These are phyloP conservation scores for Aspergillus transmontanensis DNA, from an alignment of 2,329 filamentous ascomycete genomes.

Conservation along the genomic window DNA sequence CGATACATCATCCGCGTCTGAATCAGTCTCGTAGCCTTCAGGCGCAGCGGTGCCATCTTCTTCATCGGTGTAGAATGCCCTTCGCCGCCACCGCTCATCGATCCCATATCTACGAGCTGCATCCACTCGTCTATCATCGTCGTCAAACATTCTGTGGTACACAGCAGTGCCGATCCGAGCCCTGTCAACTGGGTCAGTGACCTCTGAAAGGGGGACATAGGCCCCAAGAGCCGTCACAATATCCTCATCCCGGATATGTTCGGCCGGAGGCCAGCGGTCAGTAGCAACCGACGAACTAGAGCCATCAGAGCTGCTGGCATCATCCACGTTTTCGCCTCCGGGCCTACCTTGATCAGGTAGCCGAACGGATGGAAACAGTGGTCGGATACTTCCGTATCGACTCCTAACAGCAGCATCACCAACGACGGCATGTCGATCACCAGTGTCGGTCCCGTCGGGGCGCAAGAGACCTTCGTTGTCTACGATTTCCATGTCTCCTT, in stretches of 20 bases:
- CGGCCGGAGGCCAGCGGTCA: constrained; percentile 42
- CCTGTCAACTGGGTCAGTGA: constrained; percentile 46
- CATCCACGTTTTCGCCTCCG: constrained; percentile 2
- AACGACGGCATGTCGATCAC: constrained; percentile 64
- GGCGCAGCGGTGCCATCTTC: constrained; percentile 75
- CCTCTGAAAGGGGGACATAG: constrained; percentile 44
- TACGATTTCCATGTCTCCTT: constrained; percentile 66
- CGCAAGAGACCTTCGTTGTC: constrained; percentile 63
- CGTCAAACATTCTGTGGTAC: constrained; percentile 42
- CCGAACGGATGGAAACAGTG: constrained; percentile 34
- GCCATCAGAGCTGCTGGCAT: constrained; percentile 19
- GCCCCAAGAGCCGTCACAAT: constrained; percentile 46
- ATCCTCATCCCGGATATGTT: constrained; percentile 43
- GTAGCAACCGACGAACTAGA: constrained; percentile 32
- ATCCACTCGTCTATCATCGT: constrained; percentile 40
- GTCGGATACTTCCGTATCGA: constrained; percentile 37
- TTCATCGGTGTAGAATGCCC: constrained; percentile 81
- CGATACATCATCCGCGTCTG: constrained; percentile 44
- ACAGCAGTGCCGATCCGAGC: constrained; percentile 42
- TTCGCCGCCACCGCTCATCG: constrained; percentile 72
- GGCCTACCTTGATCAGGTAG: constrained; percentile 15
- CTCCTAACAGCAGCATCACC: constrained; percentile 47
- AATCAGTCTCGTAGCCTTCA: constrained; percentile 57
- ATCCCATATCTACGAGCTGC: constrained; percentile 49
- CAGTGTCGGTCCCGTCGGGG: constrained; percentile 62